Base-by-base conservation (phyloP, 2,329 filamentous ascomycete species). In the Cryphonectria naterciae region DNA sequence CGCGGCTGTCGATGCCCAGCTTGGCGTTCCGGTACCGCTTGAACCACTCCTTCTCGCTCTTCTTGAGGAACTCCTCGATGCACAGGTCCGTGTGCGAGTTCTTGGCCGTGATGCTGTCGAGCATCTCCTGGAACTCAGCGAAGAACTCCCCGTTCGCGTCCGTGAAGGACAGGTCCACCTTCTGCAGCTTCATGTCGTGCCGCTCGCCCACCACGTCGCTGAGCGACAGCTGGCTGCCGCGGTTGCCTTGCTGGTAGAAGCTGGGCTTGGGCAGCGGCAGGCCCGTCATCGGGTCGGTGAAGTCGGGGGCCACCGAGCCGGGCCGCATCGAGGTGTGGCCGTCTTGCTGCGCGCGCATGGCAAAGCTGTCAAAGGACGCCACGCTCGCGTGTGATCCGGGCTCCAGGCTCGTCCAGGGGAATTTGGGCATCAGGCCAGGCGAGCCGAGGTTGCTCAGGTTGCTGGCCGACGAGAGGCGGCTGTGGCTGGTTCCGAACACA, bases 31-130 rank as follows among this genome's bases (percentile, higher is more conserved):
- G 83, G 77, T 89, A 87, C 43, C 84, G 81, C 70, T 84, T 82
- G 76, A 89, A 92, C 90, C 90, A 92, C 74, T 89, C 85, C 82
- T 91, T 91, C 79, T 92, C 89, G 54, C 88, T 89, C 77, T 88
- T 88, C 74, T 87, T 85, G 25, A 92, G 81, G 77, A 87, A 92
- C 65, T 89, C 85, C 74, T 92, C 90, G 72, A 92, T 91, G 76
- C 89, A 92, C 17, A 91, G 81, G 35, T 86, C 82, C 1, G 80
- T 84, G 73, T 88, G 85, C 0, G 88, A 91, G 73, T 86, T 90
- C 73, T 85, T 83, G 22, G 86, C 88, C 61, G 76, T 80, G 17
- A 92, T 80, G 5, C 79, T 78, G 32, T 87, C 85, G 1, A 91
- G 83, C 76, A 84, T 87, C 77, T 85, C 84, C 73, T 88, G 86